Conservation (phyloP, 2,329 filamentous ascomycete species). For the Pseudocercospora fijiensis region DNA sequence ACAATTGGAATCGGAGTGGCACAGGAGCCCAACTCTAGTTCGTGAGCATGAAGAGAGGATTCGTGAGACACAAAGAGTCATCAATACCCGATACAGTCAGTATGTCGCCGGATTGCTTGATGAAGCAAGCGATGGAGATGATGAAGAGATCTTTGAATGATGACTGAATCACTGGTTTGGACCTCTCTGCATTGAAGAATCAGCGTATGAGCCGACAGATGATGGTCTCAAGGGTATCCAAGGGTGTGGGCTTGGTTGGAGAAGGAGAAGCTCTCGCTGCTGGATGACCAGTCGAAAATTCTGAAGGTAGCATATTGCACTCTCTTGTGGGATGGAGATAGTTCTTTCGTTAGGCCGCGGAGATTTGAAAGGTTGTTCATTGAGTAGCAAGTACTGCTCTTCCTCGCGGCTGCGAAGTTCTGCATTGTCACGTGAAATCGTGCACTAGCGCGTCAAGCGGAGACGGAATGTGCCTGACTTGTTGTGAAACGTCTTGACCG, state of each 20-base stretch:
- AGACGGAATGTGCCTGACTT: too few species aligned
- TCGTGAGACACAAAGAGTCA: neutral
- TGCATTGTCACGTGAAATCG: neutral
- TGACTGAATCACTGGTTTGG: neutral
- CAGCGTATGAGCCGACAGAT: neutral
- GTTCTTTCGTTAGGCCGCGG: neutral
- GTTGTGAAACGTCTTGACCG: too few species aligned
- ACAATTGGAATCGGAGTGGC: neutral
- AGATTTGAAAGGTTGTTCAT: neutral
- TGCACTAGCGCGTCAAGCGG: too few species aligned
- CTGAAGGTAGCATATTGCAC: neutral
- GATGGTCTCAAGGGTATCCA: neutral
- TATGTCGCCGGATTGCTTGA: neutral
- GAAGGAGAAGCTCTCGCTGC: neutral
- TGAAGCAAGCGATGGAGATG: neutral
- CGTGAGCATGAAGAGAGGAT: neutral
- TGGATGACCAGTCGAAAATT: too few species aligned
- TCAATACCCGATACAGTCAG: neutral
- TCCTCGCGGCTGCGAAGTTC: neutral
- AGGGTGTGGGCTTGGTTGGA: neutral
- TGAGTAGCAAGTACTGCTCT: neutral
- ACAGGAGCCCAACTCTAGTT: neutral
- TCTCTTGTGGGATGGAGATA: neutral
- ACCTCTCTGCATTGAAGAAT: neutral
- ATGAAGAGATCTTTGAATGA: neutral